Conservation (phyloP, 768 basidiomycete genomes). For the Lepiota venenata region DNA sequence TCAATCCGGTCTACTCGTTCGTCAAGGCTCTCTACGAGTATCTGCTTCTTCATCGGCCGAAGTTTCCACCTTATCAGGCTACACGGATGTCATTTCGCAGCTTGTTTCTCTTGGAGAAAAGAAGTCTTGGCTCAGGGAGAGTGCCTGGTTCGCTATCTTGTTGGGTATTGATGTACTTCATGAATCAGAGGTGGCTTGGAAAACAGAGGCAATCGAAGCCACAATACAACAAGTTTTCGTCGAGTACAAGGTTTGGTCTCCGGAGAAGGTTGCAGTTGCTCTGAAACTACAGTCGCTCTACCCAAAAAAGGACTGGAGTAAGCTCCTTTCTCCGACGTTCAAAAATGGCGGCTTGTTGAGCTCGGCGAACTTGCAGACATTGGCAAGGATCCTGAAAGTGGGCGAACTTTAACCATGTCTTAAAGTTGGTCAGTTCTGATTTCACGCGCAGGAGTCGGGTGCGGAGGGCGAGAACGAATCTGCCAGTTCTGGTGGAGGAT, state of each 20-base stretch:
- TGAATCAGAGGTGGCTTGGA: slow-evolving; percentile 66
- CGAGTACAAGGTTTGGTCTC: slow-evolving; percentile 66
- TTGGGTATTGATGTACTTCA: slow-evolving; percentile 60
- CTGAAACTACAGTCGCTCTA: slow-evolving; percentile 62
- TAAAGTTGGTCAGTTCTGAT: slow-evolving; percentile 12
- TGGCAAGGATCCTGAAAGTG: slow-evolving; percentile 84
- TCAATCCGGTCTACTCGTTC: slow-evolving; percentile 79
- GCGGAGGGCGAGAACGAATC: slow-evolving; percentile 51
- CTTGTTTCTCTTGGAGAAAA: slow-evolving; percentile 71
- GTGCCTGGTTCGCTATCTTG: slow-evolving; percentile 81
- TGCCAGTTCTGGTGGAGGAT: slow-evolving; percentile 46
- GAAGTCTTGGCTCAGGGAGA: slow-evolving; percentile 90
- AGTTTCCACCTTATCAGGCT: slow-evolving; percentile 57
- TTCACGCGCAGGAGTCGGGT: slow-evolving; percentile 46
- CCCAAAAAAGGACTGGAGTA: slow-evolving; percentile 67
- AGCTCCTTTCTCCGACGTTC: slow-evolving; percentile 67
- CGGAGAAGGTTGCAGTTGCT: slow-evolving; percentile 83
- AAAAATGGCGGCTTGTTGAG: slow-evolving; percentile 69
- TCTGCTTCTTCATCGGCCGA: slow-evolving; percentile 51
- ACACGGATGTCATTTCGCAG: slow-evolving; percentile 51
- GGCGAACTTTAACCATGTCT: slow-evolving; percentile 5
- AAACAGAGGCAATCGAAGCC: slow-evolving; percentile 52
- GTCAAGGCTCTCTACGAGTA: slow-evolving; percentile 48
- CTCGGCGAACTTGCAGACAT: slow-evolving; percentile 61
- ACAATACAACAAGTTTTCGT: slow-evolving; percentile 52